Evolutionary conservation across 208 protist species (phyloP), one percentile per base, ranked within the genome.

Genomic region (Leishmania major): DNA sequence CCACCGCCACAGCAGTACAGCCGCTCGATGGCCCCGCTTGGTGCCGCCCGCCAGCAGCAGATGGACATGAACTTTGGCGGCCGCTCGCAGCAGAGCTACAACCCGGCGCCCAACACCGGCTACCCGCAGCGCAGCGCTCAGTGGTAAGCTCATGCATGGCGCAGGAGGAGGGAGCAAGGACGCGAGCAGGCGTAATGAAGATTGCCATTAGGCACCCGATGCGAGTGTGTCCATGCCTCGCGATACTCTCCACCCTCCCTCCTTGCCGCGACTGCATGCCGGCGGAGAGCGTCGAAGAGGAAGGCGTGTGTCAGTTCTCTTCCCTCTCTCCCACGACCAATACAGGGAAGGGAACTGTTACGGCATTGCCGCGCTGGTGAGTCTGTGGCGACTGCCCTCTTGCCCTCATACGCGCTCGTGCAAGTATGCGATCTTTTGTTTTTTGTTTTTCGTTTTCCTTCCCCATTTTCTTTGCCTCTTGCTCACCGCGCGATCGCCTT

Each of bases 21-120:
- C 75, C 83, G 83, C 66, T 43, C 57, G 37, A 81, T 80, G 70
- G 75, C 77, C 19, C 82, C 69, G 25, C 67, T 72, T 49, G 77
- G 77, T 47, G 74, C 73, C n/a, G 10, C 70, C 17, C 83, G 78
- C 66, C 74, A 78, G 49, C 73, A 77, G 49, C 80, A 79, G 70
- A 78, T 79, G 79, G 80, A 83, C 55, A 79, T 82, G 45, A n/a
- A 28, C 69, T 83, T 83, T 78, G 75, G 78, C 45, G 79, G 81
- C 25, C 87, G 83, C 84, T 79, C 87, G 78, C 84, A 90, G 77
- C 87, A 86, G 53, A 49, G 71, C 59, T 85, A 85, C 82, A 85
- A 81, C 82, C 37, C 82, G 7, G 59, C 17, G 0, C 69, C 35
- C 67, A 85, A 85, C 71, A 73, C 75, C 67, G 76, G 70, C 77